These are phyloP conservation scores for Xylaria longipes DNA, from an alignment of 495 filamentous ascomycete species.

Conservation along the genomic window DNA sequence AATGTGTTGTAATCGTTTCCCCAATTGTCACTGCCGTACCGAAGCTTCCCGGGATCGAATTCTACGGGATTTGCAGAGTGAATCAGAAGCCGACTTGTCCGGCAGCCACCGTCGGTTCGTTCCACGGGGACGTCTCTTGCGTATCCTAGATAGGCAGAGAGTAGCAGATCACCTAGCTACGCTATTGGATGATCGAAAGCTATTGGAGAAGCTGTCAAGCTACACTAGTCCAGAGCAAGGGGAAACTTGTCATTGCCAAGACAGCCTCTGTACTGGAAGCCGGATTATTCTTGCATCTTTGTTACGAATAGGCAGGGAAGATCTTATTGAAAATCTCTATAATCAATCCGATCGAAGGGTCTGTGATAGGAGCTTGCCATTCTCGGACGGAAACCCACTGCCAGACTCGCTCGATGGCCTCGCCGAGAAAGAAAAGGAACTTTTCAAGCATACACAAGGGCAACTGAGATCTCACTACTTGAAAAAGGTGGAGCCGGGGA, in stretches of 20 bases:
- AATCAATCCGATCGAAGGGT: neutral
- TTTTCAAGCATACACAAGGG: conserved; percentile 16
- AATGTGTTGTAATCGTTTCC: neutral
- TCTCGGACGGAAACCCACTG: neutral
- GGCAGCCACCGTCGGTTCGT: neutral
- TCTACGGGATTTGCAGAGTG: neutral
- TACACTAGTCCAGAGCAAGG: neutral
- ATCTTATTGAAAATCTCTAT: neutral
- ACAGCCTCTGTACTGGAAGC: conserved; percentile 1
- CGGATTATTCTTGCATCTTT: conserved; percentile 1
- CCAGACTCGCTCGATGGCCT: neutral
- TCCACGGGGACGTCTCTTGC: neutral
- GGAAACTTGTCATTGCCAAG: conserved; percentile 3
- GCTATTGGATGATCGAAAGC: neutral
- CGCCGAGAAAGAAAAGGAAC: conserved; percentile 1
- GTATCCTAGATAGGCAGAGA: neutral
- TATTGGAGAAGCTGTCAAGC: neutral
- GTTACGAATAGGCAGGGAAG: conserved; percentile 7
- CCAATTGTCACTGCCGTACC: neutral
- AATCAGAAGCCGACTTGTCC: neutral
- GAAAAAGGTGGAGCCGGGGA: neutral
- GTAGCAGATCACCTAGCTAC: neutral
- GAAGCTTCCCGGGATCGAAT: neutral
- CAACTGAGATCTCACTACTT: conserved; percentile 24
- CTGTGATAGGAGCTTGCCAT: neutral